Conservation (phyloP, 768 basidiomycete species). For the Tylopilus plumbeoviolaceoides region DNA sequence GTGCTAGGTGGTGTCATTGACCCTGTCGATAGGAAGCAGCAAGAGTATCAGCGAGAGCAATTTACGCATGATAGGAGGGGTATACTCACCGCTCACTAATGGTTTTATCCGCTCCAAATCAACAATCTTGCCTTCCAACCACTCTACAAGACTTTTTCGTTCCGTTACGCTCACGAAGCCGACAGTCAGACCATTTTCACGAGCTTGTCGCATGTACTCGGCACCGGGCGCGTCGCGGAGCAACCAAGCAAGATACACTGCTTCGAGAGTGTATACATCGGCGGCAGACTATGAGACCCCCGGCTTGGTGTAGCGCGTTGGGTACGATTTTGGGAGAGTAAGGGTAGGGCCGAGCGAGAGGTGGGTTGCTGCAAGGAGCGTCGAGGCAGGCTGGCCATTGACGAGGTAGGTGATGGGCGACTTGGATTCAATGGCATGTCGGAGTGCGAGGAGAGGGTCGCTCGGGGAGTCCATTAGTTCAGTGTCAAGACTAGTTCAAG, state of each 20-base stretch:
- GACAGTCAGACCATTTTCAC: no score
- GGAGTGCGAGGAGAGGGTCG: conserved; percentile 53
- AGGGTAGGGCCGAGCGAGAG: conserved; percentile 51
- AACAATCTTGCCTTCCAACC: no score
- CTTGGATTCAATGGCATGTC: conserved; percentile 58
- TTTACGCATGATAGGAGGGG: no score
- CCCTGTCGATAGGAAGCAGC: neutral
- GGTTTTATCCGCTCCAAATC: no score
- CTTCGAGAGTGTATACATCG: conserved; percentile 68
- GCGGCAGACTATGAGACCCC: conserved; percentile 32
- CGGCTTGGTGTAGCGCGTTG: conserved; percentile 76
- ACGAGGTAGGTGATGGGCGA: conserved; percentile 45
- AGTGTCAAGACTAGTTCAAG: no score
- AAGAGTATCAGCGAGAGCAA: no score
- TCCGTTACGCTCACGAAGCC: no score
- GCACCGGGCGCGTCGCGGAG: no score
- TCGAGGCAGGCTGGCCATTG: conserved; percentile 35
- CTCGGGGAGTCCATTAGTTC: neutral
- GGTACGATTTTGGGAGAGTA: conserved; percentile 64
- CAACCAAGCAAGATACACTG: no score
- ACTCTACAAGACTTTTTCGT: no score
- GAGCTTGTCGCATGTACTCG: no score
- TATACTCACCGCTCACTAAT: no score
- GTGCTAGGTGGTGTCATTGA: conserved; percentile 1
- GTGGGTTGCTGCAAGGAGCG: conserved; percentile 58